A percentile compares a stretch with the other conserved stretches of the same genome.
These are phyloP conservation scores for Monilinia aucupariae DNA, from an alignment of 2,329 filamentous ascomycete genomes.

Conservation along the genomic window DNA sequence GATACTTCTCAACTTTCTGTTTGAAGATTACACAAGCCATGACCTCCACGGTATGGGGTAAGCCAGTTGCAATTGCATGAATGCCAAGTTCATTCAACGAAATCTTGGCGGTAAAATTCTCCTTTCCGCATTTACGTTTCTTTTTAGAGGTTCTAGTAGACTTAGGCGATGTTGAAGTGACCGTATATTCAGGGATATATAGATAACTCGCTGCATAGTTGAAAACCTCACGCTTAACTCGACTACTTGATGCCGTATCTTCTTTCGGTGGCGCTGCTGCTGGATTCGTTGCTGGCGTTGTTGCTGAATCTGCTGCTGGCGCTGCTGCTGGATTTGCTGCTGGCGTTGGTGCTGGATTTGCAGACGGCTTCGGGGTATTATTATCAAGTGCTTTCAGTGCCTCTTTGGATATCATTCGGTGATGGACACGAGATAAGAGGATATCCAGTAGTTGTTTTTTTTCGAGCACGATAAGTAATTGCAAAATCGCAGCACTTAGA, in stretches of 20 bases:
- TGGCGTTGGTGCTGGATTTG: neutral
- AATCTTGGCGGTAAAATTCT: neutral
- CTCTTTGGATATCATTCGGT: neutral
- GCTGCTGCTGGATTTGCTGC: neutral
- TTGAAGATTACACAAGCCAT: conserved; percentile 2
- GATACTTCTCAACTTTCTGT: neutral
- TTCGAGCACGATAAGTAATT: conserved; percentile 10
- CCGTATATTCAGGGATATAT: neutral
- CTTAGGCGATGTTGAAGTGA: neutral
- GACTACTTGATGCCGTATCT: neutral
- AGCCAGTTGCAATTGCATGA: neutral
- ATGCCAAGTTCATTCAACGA: conserved; percentile 7
- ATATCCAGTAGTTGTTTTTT: neutral
- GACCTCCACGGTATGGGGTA: neutral
- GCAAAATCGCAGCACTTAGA: neutral
- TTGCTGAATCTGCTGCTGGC: neutral
- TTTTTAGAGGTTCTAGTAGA: neutral
- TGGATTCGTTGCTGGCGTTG: neutral
- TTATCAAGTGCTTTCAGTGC: no score
- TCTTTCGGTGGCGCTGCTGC: neutral
- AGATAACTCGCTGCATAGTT: conserved; percentile 12
- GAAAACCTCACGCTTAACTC: neutral
- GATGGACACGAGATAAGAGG: neutral
- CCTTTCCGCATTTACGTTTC: neutral
- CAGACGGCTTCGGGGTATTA: neutral